Base-by-base conservation (phyloP, 169 alveolate species). In the Babesia caballi region DNA sequence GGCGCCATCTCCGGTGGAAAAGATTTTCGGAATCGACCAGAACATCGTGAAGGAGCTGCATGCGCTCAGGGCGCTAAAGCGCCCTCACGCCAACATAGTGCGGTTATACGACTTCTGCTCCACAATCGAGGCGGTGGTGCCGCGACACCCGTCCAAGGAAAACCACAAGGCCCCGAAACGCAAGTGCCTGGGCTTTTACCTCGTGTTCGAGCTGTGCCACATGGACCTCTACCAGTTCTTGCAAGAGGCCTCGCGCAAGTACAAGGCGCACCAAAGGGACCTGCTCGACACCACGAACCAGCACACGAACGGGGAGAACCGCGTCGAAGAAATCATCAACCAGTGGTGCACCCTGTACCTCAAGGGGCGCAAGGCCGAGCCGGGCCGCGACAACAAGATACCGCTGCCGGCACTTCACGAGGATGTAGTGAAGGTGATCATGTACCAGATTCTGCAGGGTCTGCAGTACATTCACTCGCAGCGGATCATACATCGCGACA, bases 391-490 rank as follows among this genome's bases (percentile, higher is more conserved):
- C 27, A 83, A 69, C 0, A 66, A 58, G 32, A 70, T 81, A 6
- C 88, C 88, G n/a, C 41, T 88, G 57, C 93, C 93, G n/a, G 87
- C 83, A 1, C 60, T 88, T 27, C 68, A 72, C 19, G 93, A 88
- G 60, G 83, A 63, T 40, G 67, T 81, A 27, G 88, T 85, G n/a
- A 88, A 88, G 66, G 91, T 88, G 28, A 76, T 88, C 0, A 84
- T 84, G 69, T 88, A 88, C 66, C 93, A 88, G 50, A 68, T 88
- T 82, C 33, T 88, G 11, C 91, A 88, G 49, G 93, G 91, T 9
- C 69, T 84, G 23, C 66, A 84, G 25, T 88, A 80, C 46, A 51
- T 88, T 19, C 93, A 88, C 49, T 84, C 87, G 27, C 58, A 88
- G 41, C 78, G 89, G 28, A 74, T 88, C 3, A 88, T 88, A n/a